A percentile compares a stretch with the other conserved stretches of the same genome.
These are phyloP conservation scores for Candida labiduridarum DNA, from an alignment of 1,139 yeast species.

Conservation along the genomic window DNA sequence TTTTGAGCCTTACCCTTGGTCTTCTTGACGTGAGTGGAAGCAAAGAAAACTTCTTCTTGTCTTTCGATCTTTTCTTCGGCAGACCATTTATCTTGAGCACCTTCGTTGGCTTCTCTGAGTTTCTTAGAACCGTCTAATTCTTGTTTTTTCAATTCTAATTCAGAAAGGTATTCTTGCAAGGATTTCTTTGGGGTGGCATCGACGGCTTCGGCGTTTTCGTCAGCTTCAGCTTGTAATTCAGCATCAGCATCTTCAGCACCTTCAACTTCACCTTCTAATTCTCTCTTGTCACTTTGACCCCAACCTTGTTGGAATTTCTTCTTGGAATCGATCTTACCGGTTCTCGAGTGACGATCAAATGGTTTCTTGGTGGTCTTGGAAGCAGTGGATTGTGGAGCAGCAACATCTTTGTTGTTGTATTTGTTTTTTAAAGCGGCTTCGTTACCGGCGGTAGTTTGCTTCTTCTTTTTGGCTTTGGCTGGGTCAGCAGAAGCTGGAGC, in stretches of 20 bases:
- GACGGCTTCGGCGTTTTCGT: constrained; percentile 38
- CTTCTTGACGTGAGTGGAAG: constrained; percentile 61
- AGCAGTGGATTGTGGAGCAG: constrained; percentile 57
- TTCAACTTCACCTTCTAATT: constrained; percentile 62
- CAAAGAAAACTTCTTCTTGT: constrained; percentile 57
- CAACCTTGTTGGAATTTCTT: constrained; percentile 82
- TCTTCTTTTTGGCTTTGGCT: constrained; percentile 75
- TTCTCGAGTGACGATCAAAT: constrained; percentile 81
- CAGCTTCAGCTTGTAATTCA: constrained; percentile 41
- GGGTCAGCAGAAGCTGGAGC: constrained; percentile 85
- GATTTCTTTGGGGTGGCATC: constrained; percentile 57
- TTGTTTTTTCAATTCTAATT: constrained; percentile 52
- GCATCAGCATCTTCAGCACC: constrained; percentile 63
- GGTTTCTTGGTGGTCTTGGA: constrained; percentile 64
- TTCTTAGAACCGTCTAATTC: constrained; percentile 44
- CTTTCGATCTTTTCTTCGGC: constrained; percentile 66
- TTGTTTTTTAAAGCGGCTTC: constrained; percentile 86
- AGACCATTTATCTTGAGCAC: constrained; percentile 59
- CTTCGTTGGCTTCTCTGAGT: constrained; percentile 61
- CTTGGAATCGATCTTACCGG: constrained; percentile 80
- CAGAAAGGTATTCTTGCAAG: constrained; percentile 73
- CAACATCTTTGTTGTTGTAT: constrained; percentile 69
- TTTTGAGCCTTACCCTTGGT: constrained; percentile 63
- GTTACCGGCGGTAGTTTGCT: constrained; percentile 79
- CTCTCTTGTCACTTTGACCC: constrained; percentile 76